Base-by-base conservation (phyloP, 2,329 filamentous ascomycete genomes). In the Parasarocladium wereldwijsianum region DNA sequence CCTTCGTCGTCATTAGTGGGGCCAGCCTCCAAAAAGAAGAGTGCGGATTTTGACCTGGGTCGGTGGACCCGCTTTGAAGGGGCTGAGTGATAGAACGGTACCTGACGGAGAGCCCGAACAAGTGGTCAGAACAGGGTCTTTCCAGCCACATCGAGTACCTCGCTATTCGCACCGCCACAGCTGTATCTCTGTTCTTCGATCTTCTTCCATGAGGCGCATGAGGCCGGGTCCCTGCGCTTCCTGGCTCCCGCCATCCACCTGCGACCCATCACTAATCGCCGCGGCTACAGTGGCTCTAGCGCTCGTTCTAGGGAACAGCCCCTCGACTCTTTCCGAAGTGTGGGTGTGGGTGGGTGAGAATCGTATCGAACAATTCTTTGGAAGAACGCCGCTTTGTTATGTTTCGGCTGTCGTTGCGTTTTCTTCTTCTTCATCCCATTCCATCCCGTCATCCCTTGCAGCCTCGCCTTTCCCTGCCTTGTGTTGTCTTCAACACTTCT, bases 171-270 rank as follows among this genome's bases (percentile, higher is more conserved):
- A 54, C 50, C 47, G 50, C 51, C 52, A 55, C 51, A 46, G n/a
- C n/a, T n/a, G 36, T 41, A 43, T 56, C 53, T 48, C 55, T 45
- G 31, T 49, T 49, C 51, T 57, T 57, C 53, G 43, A 56, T 50
- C 45, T 43, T 46, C 36, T 57, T 57, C 53, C 52, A 55, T 57
- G 54, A 52, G 52, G 51, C 51, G 51, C 47, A 49, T 36, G 40
- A 49, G 44, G 42, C 43, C 40, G 40, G 43, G 40, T 41, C 37
- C 37, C 37, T 40, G 43, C 46, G 45, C 42, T 45, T 43, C 44
- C 39, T 35, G 40, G 39, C 36, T 21, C 27, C 12, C 27, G 8
- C 15, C 22, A 24, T 24, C n/a, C n/a, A n/a, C n/a, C n/a, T 24
- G 22, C n/a, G 15, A n/a, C 22, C 12, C 15, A 12, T 15, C 26